Evolutionary conservation across 2,329 filamentous ascomycete genomes (phyloP).

Genomic region (Sordariomycetes sp.): DNA sequence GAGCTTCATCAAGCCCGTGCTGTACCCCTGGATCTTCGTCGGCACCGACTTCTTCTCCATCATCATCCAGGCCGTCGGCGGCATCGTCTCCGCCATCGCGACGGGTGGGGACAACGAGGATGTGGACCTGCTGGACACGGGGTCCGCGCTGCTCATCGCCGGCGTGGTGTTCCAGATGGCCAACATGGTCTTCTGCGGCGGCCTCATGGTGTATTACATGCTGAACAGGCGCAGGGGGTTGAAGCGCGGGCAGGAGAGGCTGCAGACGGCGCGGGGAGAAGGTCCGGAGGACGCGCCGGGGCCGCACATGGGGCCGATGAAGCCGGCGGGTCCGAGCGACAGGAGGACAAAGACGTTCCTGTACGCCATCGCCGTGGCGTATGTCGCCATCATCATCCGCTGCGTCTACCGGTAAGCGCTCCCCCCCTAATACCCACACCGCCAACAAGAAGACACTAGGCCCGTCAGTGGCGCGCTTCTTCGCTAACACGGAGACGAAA

Average conservation of each 20-base stretch:
- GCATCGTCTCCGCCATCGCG: constrained; percentile 6
- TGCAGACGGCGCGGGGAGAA: neutral
- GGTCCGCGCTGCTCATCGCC: constrained; percentile 10
- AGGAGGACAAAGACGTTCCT: constrained; percentile 5
- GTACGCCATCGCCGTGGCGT: constrained; percentile 5
- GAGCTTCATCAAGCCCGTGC: constrained; percentile 23
- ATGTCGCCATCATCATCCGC: constrained; percentile 6
- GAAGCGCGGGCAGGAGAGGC: neutral
- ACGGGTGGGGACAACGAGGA: neutral
- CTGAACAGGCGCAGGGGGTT: neutral
- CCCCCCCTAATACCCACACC: neutral
- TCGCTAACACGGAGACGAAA: too few relatives aligned
- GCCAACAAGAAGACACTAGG: neutral
- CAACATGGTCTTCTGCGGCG: constrained; percentile 12
- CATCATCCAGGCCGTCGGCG: constrained; percentile 11
- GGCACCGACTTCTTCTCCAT: constrained; percentile 29
- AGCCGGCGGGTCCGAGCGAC: neutral
- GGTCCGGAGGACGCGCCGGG: neutral
- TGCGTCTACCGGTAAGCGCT: constrained; percentile 8
- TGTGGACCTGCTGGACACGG: constrained; percentile 5
- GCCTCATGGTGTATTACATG: constrained; percentile 7
- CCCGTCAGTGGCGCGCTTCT: too few relatives aligned
- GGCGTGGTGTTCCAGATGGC: constrained; percentile 14
- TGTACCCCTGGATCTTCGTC: constrained; percentile 36
- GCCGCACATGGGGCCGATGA: neutral